phyloP scores from a whole-genome alignment of 208 protist genomes.

The Entamoeba histolytica region DNA sequence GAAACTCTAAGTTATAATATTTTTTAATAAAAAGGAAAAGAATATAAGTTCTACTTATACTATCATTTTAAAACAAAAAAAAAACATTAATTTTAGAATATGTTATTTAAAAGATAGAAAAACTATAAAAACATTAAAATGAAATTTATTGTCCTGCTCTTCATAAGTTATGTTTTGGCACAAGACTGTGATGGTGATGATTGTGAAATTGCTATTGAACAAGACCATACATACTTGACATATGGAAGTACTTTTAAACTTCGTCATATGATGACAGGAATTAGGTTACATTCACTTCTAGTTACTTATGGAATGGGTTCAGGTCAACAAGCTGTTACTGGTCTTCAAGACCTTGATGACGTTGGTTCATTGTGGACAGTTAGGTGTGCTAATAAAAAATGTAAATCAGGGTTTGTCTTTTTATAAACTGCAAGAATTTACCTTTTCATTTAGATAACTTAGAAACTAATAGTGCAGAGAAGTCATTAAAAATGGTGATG shows the following conservation, averaged over 20 bases:
- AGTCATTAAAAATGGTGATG: background rate
- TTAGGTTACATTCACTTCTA: conserved; percentile 37
- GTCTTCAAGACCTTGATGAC: conserved; percentile 23
- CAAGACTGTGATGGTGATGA: too few species aligned
- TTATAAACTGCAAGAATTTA: background rate
- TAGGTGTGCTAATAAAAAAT: background rate
- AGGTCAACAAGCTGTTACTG: conserved; percentile 44
- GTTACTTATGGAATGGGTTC: conserved; percentile 37
- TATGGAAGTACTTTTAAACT: conserved; percentile 42
- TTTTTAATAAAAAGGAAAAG: too few species aligned
- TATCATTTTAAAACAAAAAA: too few species aligned
- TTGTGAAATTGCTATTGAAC: background rate
- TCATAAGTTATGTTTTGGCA: too few species aligned
- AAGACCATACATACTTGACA: conserved; percentile 15
- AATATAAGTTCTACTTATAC: too few species aligned
- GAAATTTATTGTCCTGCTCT: too few species aligned
- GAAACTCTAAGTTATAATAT: too few species aligned
- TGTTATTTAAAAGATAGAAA: too few species aligned
- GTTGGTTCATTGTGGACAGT: conserved; percentile 18
- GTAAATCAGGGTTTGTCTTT: background rate
- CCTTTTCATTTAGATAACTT: background rate
- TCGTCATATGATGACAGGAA: conserved; percentile 18
- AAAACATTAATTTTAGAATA: too few species aligned
- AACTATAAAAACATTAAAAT: too few species aligned
- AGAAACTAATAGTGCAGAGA: background rate